These are phyloP conservation scores for Phylloporus sp. DNA, from an alignment of 768 basidiomycete genomes.

Conservation along the genomic window DNA sequence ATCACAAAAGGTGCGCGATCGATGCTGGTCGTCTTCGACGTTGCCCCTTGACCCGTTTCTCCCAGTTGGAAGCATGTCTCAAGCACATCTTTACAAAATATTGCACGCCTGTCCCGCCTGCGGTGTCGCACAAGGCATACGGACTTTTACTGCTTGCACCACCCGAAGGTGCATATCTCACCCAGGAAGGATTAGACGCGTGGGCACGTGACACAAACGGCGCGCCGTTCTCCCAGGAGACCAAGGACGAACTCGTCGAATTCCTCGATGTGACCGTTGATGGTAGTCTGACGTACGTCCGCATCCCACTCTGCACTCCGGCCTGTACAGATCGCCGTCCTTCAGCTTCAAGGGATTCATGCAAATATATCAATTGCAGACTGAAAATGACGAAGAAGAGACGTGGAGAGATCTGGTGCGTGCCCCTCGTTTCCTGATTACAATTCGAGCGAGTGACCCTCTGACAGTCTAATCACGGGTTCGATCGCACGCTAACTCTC, in stretches of 20 bases:
- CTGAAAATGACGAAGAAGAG: constrained; percentile 78
- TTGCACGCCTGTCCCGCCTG: constrained; percentile 44
- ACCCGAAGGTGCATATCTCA: constrained; percentile 50
- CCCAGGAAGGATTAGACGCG: constrained; percentile 57
- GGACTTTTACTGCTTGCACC: constrained; percentile 39
- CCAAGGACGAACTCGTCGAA: constrained; percentile 71
- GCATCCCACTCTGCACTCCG: neutral
- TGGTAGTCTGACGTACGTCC: constrained; percentile 64
- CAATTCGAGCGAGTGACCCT: constrained; percentile 10
- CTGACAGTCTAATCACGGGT: constrained; percentile 65
- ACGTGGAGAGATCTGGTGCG: constrained; percentile 78
- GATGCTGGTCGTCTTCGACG: neutral
- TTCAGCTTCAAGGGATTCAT: constrained; percentile 71
- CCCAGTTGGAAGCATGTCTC: constrained; percentile 62
- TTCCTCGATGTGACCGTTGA: constrained; percentile 72
- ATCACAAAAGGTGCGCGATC: constrained; percentile 48
- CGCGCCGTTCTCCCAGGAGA: constrained; percentile 68
- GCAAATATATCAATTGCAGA: constrained; percentile 82
- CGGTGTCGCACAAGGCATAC: constrained; percentile 15
- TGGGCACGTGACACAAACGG: constrained; percentile 83
- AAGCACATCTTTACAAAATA: constrained; percentile 79
- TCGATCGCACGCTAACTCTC: constrained; percentile 60
- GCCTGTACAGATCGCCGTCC: neutral
- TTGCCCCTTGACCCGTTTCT: neutral
- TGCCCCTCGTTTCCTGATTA: neutral